A percentile compares a stretch with the other conserved stretches of the same genome.
phyloP scores from a whole-genome alignment of 305 asterid species.

The Fraxinus sp. region DNA sequence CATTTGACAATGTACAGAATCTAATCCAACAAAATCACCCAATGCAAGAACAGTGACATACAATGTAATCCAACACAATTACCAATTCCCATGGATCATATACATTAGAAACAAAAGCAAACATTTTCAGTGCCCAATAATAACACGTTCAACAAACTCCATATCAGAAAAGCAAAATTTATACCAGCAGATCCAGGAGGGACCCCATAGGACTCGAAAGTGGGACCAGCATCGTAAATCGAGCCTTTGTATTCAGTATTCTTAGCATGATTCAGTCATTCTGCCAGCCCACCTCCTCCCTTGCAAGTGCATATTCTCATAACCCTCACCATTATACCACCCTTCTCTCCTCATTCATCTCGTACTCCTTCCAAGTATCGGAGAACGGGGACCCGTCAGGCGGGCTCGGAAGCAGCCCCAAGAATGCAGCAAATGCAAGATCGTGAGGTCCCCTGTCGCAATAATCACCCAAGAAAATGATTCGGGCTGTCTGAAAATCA shows the following conservation, averaged over 20 bases:
- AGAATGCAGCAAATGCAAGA: slow-evolving; percentile 67
- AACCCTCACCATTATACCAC: slow-evolving; percentile 83
- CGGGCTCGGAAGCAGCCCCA: slow-evolving; percentile 72
- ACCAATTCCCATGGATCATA: background rate
- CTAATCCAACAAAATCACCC: slow-evolving; percentile 7
- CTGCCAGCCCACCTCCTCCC: slow-evolving; percentile 93
- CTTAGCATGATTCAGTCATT: slow-evolving; percentile 60
- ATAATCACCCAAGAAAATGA: slow-evolving; percentile 84
- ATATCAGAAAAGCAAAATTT: background rate
- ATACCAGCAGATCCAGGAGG: slow-evolving; percentile 87
- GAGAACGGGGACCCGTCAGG: slow-evolving; percentile 64
- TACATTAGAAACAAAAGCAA: background rate
- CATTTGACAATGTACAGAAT: background rate
- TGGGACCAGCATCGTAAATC: slow-evolving; percentile 76
- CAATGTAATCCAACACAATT: background rate
- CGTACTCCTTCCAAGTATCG: slow-evolving; percentile 84
- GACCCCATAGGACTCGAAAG: slow-evolving; percentile 80
- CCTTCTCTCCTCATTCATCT: slow-evolving; percentile 75
- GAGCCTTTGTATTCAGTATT: slow-evolving; percentile 71
- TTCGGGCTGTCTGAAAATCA: slow-evolving; percentile 58
- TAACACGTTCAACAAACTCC: background rate
- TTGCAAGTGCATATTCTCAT: slow-evolving; percentile 80
- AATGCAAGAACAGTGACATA: background rate
- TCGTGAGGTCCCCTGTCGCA: slow-evolving; percentile 80
- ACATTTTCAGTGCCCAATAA: background rate